These are phyloP conservation scores for Trichoderma lentiforme DNA, from an alignment of 2,329 filamentous ascomycete species.

Conservation along the genomic window DNA sequence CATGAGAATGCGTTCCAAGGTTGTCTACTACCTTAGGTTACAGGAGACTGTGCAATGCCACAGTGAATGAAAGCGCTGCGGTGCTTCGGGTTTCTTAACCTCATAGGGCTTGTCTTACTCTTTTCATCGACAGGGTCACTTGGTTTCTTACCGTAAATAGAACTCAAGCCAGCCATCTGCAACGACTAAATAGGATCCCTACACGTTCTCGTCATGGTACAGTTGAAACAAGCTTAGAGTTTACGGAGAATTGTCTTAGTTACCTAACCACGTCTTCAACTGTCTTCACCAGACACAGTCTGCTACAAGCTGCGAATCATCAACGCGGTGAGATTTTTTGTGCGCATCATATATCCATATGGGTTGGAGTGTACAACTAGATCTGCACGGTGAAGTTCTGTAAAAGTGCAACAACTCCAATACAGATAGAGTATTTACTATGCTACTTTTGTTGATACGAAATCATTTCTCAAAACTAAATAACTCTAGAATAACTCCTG, in stretches of 20 bases:
- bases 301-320: background rate
- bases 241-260: background rate
- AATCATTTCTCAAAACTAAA: background rate
- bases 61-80: background rate
- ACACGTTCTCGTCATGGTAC: background rate
- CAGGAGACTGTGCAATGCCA: background rate
- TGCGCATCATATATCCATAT: background rate
- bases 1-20: background rate
- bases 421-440: background rate
- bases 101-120: background rate
- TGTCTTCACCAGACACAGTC: background rate
- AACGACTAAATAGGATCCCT: background rate
- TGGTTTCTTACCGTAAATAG: background rate
- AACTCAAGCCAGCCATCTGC: background rate
- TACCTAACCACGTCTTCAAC: background rate
- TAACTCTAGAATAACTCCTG: background rate
- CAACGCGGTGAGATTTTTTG: background rate
- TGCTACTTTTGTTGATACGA: background rate
- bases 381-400: background rate
- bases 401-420: background rate
- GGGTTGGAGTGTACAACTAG: background rate
- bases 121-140: background rate
- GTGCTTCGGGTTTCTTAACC: background rate
- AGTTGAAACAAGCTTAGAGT: background rate
- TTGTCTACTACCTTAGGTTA: background rate